Conservation (phyloP, 2,329 filamentous ascomycete genomes). For the Gyromitra esculenta region DNA sequence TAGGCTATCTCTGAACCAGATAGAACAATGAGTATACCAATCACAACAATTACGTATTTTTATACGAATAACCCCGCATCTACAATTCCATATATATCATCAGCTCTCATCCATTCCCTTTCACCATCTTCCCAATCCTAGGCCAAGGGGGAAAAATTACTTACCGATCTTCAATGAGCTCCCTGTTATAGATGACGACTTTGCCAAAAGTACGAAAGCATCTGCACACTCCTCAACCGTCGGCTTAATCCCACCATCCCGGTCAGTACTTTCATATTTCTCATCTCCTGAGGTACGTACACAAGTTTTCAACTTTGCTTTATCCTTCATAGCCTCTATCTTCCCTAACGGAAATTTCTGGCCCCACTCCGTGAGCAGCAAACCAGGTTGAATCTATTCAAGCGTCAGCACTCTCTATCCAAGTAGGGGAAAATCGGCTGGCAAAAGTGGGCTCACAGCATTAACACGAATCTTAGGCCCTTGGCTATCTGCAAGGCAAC, state of each 20-base stretch:
- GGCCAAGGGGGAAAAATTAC: neutral
- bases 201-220: constrained; percentile 67
- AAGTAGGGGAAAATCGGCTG: neutral
- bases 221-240: constrained; percentile 67
- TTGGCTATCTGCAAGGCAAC: constrained; percentile 71
- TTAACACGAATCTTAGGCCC: constrained; percentile 72
- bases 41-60: neutral
- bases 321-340: constrained; percentile 67
- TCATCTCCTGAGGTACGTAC: constrained; percentile 59
- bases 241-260: constrained; percentile 60
- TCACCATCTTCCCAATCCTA: neutral
- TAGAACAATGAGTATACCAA: neutral
- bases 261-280: constrained; percentile 31
- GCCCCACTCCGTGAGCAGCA: constrained; percentile 76
- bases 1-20: neutral
- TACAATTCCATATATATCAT: constrained; percentile 13
- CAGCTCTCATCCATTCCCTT: neutral
- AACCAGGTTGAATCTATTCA: constrained; percentile 64
- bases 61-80: constrained; percentile 40
- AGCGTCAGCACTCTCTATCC: neutral
- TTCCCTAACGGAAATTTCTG: constrained; percentile 68
- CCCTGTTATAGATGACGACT: constrained; percentile 60
- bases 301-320: constrained; percentile 69
- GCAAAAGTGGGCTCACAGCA: constrained; percentile 62
- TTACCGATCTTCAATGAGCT: constrained; percentile 56